phyloP scores from a whole-genome alignment of 2,329 filamentous ascomycete genomes.

The Aspergillus fischeri region DNA sequence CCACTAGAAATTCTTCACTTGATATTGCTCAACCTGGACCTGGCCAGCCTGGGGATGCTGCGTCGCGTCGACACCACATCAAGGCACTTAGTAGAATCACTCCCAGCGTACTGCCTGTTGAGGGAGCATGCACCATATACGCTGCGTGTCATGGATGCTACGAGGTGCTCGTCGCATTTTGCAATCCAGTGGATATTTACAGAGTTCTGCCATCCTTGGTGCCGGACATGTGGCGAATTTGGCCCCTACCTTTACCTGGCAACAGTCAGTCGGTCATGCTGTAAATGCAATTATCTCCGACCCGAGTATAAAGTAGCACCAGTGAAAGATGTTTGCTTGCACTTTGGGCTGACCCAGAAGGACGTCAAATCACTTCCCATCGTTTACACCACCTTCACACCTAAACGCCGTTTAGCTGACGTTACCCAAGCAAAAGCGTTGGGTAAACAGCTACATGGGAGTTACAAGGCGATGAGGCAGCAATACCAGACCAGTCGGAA shows the following conservation, averaged over 20 bases:
- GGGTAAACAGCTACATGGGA: conserved; percentile 1
- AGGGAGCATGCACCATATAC: not conserved
- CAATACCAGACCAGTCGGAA: too few relatives aligned
- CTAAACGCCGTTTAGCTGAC: not conserved
- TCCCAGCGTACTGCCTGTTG: conserved; percentile 3
- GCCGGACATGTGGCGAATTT: conserved; percentile 7
- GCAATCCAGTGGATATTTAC: conserved; percentile 3
- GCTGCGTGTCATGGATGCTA: not conserved
- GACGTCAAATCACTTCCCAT: conserved; percentile 2
- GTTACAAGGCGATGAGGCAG: not conserved
- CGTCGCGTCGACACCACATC: conserved; percentile 2
- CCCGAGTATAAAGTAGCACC: conserved; percentile 1
- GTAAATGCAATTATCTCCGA: conserved; percentile 3
- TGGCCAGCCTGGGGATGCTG: conserved; percentile 1
- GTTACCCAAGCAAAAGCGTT: conserved; percentile 1
- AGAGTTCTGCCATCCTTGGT: conserved; percentile 8
- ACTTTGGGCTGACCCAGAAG: not conserved
- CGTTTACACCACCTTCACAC: not conserved
- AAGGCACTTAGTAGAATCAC: conserved; percentile 2
- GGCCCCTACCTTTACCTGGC: conserved; percentile 10
- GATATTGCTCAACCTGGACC: conserved; percentile 5
- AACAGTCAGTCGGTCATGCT: conserved; percentile 4
- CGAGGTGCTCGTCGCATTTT: conserved; percentile 2
- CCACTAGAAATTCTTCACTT: conserved; percentile 1
- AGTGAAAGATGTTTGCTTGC: not conserved